Base-by-base conservation (phyloP, 495 filamentous ascomycete species). In the Pseudevernia furfuracea region DNA sequence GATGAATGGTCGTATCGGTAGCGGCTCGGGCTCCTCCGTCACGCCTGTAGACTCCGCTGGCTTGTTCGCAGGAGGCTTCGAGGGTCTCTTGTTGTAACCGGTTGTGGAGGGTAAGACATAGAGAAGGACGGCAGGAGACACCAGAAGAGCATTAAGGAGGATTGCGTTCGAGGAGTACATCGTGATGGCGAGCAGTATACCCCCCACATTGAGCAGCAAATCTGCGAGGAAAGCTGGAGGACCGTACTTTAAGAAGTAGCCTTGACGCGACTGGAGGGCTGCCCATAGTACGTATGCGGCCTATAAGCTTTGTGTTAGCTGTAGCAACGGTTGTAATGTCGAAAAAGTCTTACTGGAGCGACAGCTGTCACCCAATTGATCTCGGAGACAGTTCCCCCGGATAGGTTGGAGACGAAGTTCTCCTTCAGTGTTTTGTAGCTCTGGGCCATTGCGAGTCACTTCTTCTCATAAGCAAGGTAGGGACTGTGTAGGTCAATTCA, bases 361-460 rank as follows among this genome's bases (percentile, higher is more conserved):
- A 94, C 87, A 9, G 88, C 82, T 46, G 88, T 89, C 56, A 97
- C 88, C 65, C 81, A 78, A 69, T 96, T 92, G 77, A 99, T 93
- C 71, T 99, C 94, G 36, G 77, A 72, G 57, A 97, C 87, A 19
- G 82, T 79, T 46, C 93, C 91, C 44, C 94, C 94, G n/a, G 87
- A 85, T 39, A 96, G 85, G 72, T 91, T 89, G 25, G 93, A 96
- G 69, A 99, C 94, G 71, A 96, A 96, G 62, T 90, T 90, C 80
- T 96, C 92, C 74, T 97, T 99, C 59, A 86, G 81, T 59, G 86
- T 82, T 78, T 97, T 99, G 77, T 96, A 93, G 75, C 79, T 85
- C 36, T 78, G 74, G 55, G 82, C 81, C 84, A 85, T 86, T 32
- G 32, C 11, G 12, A 7, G 1, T 36, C 11, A 52, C 15, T 37